Evolutionary conservation across 73 alveolate species (phyloP), one percentile per base, ranked within the genome.

Genomic region (Effrenium voratum): DNA sequence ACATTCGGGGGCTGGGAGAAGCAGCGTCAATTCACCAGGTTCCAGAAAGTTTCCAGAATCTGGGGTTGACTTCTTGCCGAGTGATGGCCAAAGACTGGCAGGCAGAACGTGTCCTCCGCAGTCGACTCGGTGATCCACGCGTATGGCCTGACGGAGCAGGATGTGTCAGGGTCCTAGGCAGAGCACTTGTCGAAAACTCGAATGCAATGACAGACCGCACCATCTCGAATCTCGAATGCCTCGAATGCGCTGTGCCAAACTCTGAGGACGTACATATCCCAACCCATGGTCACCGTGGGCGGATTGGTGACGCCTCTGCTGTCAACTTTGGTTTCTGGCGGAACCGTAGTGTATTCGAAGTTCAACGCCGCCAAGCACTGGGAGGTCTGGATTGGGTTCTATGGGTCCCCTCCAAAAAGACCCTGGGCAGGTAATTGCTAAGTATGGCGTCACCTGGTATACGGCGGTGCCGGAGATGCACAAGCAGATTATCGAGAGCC

Each of bases 401-500:
- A n/a, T n/a, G n/a, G n/a, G n/a, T n/a, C n/a, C n/a, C n/a, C n/a
- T n/a, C n/a, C n/a, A n/a, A n/a, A n/a, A n/a, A n/a, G n/a, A n/a
- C n/a, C n/a, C n/a, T n/a, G n/a, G n/a, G n/a, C n/a, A n/a, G n/a
- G n/a, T n/a, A 16, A 47, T 72, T 32, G 30, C 38, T 26, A 72
- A 72, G 47, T 47, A 72, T 32, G 82, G 82, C 8, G 82, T 72
- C 82, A 72, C 82, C 45, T 72, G 82, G 82, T 36, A 72, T 32
- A 72, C 82, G 82, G 82, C 82, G n/a, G 82, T 72, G 82, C 82
- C 82, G 28, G 82, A 72, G 82, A 72, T 72, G 82, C 82, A 72
- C 82, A 72, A 72, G 82, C 82, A 72, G 82, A 72, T 72, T 72
- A 32, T 72, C 32, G 82, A 72, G 49, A 44, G 38, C 30, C 82